These are phyloP conservation scores for Populus hybrid DNA, from an alignment of 441 rosid species.

Conservation along the genomic window DNA sequence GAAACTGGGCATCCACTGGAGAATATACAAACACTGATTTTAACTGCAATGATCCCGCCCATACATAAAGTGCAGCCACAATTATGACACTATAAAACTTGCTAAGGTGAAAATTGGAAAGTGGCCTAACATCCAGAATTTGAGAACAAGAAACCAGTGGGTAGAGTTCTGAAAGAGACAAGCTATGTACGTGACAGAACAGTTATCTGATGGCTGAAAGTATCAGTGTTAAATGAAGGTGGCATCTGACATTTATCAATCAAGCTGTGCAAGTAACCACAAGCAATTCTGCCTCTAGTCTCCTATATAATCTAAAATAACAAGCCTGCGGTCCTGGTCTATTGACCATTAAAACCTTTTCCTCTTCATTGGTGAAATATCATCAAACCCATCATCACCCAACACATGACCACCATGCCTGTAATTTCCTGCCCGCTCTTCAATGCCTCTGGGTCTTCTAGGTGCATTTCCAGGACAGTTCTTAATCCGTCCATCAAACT, in stretches of 20 bases:
- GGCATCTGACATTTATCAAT: constrained; percentile 7
- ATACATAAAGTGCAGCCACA: constrained; percentile 16
- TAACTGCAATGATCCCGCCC: constrained; percentile 14
- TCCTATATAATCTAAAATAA: background rate
- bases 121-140: constrained; percentile 19
- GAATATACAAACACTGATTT: constrained; percentile 4
- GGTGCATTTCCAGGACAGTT: constrained; percentile 52
- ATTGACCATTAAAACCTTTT: constrained; percentile 50
- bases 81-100: constrained; percentile 24
- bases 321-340: constrained; percentile 10
- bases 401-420: constrained; percentile 46
- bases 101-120: constrained; percentile 23
- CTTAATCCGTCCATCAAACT: constrained; percentile 55
- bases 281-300: background rate
- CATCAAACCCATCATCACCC: constrained; percentile 54
- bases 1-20: constrained; percentile 7
- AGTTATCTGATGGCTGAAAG: constrained; percentile 17
- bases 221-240: constrained; percentile 13
- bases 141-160: constrained; percentile 16
- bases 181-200: constrained; percentile 16
- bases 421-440: constrained; percentile 58
- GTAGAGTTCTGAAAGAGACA: constrained; percentile 15
- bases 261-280: constrained; percentile 5
- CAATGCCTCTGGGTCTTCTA: constrained; percentile 53
- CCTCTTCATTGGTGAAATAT: constrained; percentile 42